phyloP scores from a whole-genome alignment of 169 alveolate genomes.

The Pseudocohnilembus persalinus region DNA sequence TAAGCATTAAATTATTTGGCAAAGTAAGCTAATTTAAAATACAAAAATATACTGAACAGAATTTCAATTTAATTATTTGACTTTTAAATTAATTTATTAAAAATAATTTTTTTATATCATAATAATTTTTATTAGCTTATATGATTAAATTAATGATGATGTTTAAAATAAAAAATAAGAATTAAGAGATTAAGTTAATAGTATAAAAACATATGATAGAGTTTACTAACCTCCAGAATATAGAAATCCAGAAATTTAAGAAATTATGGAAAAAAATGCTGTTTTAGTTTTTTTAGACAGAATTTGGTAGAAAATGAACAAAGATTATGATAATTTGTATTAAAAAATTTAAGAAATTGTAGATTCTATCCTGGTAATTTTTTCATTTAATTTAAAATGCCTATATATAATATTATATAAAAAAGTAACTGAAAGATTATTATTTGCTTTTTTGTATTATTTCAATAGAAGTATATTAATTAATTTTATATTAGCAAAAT shows the following conservation, averaged over 20 bases:
- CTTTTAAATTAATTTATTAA: no score
- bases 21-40: no score
- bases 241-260: not conserved
- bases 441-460: no score
- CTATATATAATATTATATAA: no score
- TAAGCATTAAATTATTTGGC: not conserved
- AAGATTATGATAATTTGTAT: no score
- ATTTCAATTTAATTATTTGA: no score
- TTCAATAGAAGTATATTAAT: no score
- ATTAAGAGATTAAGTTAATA: not conserved
- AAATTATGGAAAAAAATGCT: not conserved
- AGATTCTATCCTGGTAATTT: no score
- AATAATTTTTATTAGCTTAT: not conserved
- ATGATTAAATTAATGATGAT: not conserved
- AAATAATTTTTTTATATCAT: not conserved
- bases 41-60: no score
- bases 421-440: no score
- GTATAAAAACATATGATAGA: not conserved
- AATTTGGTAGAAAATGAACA: not conserved
- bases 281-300: not conserved
- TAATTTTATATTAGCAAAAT: no score
- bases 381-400: no score
- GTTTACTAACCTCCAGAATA: not conserved
- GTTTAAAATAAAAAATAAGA: not conserved
- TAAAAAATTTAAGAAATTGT: not conserved